Conservation (phyloP, 257 asterid species). For the Solanum tarapatanum region DNA sequence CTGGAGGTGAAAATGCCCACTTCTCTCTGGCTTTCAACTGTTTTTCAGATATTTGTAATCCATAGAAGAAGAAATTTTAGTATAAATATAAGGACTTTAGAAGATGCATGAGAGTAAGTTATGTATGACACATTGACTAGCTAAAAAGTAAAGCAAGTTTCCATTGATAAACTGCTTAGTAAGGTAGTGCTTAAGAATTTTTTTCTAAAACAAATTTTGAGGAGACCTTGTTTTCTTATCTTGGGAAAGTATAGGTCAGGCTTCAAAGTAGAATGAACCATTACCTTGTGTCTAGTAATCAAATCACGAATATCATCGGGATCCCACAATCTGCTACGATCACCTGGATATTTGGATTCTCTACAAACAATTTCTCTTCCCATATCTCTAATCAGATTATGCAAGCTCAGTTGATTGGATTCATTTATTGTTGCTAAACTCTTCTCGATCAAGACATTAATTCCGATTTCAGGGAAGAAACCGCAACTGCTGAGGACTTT, state of each 20-base stretch:
- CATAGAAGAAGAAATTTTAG: neutral
- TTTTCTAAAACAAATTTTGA: neutral
- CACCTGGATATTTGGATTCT: neutral
- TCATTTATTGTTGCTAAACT: neutral
- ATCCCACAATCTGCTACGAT: neutral
- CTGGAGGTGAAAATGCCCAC: neutral
- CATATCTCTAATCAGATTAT: neutral
- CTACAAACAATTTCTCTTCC: neutral
- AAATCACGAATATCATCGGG: neutral
- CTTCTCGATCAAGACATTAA: neutral
- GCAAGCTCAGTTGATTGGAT: neutral
- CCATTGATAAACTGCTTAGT: neutral
- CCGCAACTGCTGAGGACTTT: neutral
- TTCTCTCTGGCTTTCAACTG: neutral
- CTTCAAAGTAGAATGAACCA: neutral
- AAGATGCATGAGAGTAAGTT: neutral
- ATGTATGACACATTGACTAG: neutral
- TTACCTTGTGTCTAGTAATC: neutral
- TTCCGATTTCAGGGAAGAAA: neutral
- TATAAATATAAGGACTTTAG: neutral
- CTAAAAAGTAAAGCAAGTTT: neutral
- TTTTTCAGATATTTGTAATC: neutral
- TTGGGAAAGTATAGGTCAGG: neutral
- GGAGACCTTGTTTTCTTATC: neutral
- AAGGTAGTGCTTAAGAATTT: too few species aligned